Evolutionary conservation across 805 yeast genomes (phyloP).

Genomic region (Priceomyces melissophilus): DNA sequence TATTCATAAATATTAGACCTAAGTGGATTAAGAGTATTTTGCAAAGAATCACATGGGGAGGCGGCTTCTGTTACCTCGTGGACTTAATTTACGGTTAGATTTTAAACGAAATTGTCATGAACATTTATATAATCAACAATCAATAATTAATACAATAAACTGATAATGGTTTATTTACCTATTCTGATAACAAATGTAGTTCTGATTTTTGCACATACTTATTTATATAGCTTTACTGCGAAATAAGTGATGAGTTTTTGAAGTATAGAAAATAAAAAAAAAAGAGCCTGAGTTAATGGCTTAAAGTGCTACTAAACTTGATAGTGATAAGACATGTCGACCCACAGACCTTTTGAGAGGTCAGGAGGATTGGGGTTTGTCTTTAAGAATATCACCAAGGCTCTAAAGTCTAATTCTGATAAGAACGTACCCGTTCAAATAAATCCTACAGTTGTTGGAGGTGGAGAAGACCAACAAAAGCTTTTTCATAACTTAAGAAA

Average conservation of each 20-base stretch:
- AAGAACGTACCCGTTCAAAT: constrained; percentile 30
- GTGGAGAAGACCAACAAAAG: constrained; percentile 38
- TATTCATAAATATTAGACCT: constrained; percentile 54
- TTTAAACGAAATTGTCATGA: not conserved
- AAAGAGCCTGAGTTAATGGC: not conserved
- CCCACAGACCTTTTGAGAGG: constrained; percentile 30
- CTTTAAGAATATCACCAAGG: constrained; percentile 35
- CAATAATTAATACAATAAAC: not conserved
- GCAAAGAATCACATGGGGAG: constrained; percentile 57
- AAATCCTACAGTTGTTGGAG: constrained; percentile 44
- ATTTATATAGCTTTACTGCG: not conserved
- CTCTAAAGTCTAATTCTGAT: constrained; percentile 26
- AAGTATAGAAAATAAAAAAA: not conserved
- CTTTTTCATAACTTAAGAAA: constrained; percentile 36
- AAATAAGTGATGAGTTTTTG: not conserved
- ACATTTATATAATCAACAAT: not conserved
- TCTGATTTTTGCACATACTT: not conserved
- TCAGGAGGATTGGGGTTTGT: constrained; percentile 39
- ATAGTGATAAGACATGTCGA: constrained; percentile 12
- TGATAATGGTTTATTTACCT: no score
- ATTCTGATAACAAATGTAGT: not conserved
- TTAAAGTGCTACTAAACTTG: not conserved
- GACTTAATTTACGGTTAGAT: constrained; percentile 46
- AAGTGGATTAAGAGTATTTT: constrained; percentile 45
- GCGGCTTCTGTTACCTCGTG: constrained; percentile 53